Evolutionary conservation across 1,284 basidiomycete species (phyloP).

Genomic region (Exobasidium rhododendri): DNA sequence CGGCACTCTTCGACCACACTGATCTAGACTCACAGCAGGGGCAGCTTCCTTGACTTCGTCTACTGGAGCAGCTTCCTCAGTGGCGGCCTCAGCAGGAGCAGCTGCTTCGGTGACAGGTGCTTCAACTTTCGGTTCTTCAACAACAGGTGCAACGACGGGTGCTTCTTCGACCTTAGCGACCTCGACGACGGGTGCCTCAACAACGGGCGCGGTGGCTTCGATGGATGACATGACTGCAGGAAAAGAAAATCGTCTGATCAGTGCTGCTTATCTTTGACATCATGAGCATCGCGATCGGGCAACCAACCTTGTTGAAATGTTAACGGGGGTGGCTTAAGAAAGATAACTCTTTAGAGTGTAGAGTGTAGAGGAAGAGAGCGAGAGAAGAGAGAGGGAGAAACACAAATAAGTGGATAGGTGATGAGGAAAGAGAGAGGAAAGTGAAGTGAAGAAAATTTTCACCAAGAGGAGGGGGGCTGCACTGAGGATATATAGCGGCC

Average conservation of each 20-base stretch:
- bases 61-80: slow-evolving; percentile 14
- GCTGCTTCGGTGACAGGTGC: not conserved
- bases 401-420: no score
- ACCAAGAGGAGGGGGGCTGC: no score
- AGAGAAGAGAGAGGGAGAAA: no score
- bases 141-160: slow-evolving; percentile 22
- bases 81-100: slow-evolving; percentile 14
- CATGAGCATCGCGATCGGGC: no score
- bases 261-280: not conserved
- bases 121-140: not conserved
- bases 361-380: no score
- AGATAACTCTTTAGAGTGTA: no score
- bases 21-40: not conserved
- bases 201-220: slow-evolving; percentile 22
- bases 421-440: no score
- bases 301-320: no score
- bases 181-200: slow-evolving; percentile 16
- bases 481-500: no score
- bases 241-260: not conserved
- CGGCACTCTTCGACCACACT: no score
- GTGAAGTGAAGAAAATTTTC: no score
- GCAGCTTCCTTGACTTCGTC: slow-evolving; percentile 21
- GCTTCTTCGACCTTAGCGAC: slow-evolving; percentile 14
- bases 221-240: slow-evolving; percentile 29
- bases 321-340: no score